phyloP scores from a whole-genome alignment of 1,284 basidiomycete genomes.

The Ganoderma leucocontextum region DNA sequence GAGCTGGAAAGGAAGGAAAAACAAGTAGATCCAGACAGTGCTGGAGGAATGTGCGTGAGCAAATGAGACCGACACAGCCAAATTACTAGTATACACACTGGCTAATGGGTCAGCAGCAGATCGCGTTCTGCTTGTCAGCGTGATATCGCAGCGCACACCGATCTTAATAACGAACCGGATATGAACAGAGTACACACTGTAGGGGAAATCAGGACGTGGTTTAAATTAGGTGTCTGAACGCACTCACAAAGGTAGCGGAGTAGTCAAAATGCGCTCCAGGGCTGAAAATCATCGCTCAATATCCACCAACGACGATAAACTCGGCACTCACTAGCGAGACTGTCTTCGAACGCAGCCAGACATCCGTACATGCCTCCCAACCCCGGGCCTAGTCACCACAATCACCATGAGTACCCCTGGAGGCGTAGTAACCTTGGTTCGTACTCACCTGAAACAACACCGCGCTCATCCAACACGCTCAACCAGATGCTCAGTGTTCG shows the following conservation, averaged over 20 bases:
- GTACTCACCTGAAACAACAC: conserved; percentile 53
- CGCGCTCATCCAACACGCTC: conserved; percentile 62
- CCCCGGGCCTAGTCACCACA: conserved; percentile 52
- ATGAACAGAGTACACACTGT: conserved; percentile 67
- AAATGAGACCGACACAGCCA: background rate
- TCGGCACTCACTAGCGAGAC: conserved; percentile 52
- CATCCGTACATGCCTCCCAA: conserved; percentile 59
- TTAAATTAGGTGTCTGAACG: background rate
- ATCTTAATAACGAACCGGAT: conserved; percentile 49
- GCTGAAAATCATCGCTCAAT: conserved; percentile 40
- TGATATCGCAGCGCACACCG: background rate
- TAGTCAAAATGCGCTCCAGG: conserved; percentile 67
- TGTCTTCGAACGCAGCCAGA: conserved; percentile 62
- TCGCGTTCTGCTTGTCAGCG: background rate
- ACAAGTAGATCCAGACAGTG: conserved; percentile 74
- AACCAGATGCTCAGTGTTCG: conserved; percentile 65
- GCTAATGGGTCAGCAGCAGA: conserved; percentile 27
- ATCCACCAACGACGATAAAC: background rate
- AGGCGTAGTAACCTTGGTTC: background rate
- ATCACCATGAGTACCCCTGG: background rate
- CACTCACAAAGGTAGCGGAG: conserved; percentile 69
- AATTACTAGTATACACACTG: conserved; percentile 40
- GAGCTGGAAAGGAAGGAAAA: conserved; percentile 74
- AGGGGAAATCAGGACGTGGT: conserved; percentile 11
- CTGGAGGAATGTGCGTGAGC: conserved; percentile 40